phyloP scores from a whole-genome alignment of 2,329 filamentous ascomycete genomes.

The Microsporum audouinii region DNA sequence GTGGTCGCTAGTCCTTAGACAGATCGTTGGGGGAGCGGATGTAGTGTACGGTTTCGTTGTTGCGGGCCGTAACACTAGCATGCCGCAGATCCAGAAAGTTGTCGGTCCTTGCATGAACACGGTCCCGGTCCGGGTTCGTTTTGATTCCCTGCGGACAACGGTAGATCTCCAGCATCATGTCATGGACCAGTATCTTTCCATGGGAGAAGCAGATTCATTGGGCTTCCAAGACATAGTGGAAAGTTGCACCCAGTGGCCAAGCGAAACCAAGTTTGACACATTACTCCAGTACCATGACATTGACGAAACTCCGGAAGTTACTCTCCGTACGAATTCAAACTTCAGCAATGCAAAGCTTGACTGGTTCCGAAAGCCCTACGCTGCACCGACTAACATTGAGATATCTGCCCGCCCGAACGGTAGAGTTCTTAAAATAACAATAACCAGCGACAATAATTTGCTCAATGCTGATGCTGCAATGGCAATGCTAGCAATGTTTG shows the following conservation, averaged over 20 bases:
- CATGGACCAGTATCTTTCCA: constrained; percentile 36
- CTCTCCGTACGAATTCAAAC: not conserved
- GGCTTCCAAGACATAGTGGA: constrained; percentile 6
- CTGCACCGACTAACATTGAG: constrained; percentile 7
- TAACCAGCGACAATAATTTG: constrained; percentile 4
- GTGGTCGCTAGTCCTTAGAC: constrained; percentile 47
- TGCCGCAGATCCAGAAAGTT: constrained; percentile 40
- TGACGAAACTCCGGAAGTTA: constrained; percentile 8
- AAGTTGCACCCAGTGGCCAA: constrained; percentile 4
- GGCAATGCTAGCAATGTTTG: constrained; percentile 3
- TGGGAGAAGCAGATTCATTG: not conserved
- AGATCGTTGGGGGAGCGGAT: constrained; percentile 36
- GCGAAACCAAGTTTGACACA: not conserved
- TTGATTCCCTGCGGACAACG: constrained; percentile 36
- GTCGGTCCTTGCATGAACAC: constrained; percentile 52
- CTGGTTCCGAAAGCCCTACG: constrained; percentile 10
- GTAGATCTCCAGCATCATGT: constrained; percentile 37
- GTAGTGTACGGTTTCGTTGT: constrained; percentile 51
- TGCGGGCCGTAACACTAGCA: constrained; percentile 45
- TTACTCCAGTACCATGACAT: constrained; percentile 11
- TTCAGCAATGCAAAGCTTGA: constrained; percentile 2
- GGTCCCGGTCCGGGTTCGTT: constrained; percentile 45
- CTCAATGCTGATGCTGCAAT: not conserved
- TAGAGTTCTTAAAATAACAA: constrained; percentile 4
- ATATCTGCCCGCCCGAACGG: constrained; percentile 8